Conservation (phyloP, 2,329 filamentous ascomycete genomes). For the Fusarium robinianum region DNA sequence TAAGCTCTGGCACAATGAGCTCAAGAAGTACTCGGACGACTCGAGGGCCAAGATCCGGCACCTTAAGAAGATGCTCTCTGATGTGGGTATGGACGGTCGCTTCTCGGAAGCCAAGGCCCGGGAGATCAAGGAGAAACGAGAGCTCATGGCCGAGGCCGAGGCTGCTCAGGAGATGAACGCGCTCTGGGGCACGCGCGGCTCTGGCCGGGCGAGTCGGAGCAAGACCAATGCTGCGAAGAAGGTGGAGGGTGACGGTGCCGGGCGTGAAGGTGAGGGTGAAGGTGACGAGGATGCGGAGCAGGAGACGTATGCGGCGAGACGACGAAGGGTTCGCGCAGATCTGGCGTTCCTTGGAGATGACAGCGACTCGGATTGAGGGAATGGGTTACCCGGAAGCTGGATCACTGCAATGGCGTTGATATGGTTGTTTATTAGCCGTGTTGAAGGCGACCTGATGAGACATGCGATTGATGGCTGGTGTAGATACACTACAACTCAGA, state of each 20-base stretch:
- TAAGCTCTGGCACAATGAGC: constrained; percentile 87
- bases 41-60: constrained; percentile 80
- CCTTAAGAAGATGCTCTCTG: constrained; percentile 75
- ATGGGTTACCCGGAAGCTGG: background rate
- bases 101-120: constrained; percentile 84
- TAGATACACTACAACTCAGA: constrained; percentile 25
- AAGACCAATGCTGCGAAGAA: constrained; percentile 39
- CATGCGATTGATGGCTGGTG: constrained; percentile 18
- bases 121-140: constrained; percentile 84
- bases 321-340: constrained; percentile 55
- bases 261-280: constrained; percentile 31
- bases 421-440: background rate
- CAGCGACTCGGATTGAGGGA: constrained; percentile 64
- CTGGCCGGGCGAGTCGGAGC: constrained; percentile 49
- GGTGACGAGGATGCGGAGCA: constrained; percentile 36
- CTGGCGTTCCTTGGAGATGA: constrained; percentile 71
- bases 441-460: constrained; percentile 9
- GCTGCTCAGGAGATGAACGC: constrained; percentile 81
- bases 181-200: constrained; percentile 67
- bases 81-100: constrained; percentile 85
- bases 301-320: constrained; percentile 49
- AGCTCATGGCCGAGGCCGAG: constrained; percentile 82
- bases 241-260: constrained; percentile 42
- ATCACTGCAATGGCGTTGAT: constrained; percentile 5
- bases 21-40: constrained; percentile 74